Evolutionary conservation across 805 yeast species (phyloP).

Genomic region (Debaryomyces maramus): DNA sequence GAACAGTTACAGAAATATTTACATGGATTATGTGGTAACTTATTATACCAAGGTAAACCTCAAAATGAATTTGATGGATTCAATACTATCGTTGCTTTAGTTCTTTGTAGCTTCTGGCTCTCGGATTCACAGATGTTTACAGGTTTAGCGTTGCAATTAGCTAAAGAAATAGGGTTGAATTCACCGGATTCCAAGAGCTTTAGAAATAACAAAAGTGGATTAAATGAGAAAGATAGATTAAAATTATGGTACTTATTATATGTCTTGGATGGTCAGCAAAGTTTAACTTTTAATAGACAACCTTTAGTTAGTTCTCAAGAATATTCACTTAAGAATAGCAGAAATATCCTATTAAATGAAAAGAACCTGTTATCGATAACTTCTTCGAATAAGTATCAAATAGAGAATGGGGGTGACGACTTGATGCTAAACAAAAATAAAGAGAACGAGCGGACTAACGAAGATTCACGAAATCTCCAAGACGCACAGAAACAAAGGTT

Average conservation of each 20-base stretch:
- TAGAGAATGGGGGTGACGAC: not conserved
- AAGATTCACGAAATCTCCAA: constrained; percentile 1
- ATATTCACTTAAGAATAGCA: constrained; percentile 41
- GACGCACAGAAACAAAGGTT: constrained; percentile 13
- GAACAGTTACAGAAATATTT: constrained; percentile 28
- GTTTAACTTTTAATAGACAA: constrained; percentile 57
- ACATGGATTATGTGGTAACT: constrained; percentile 33
- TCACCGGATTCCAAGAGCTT: constrained; percentile 19
- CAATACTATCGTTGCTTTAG: constrained; percentile 61
- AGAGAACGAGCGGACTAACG: not conserved
- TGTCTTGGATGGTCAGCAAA: constrained; percentile 68
- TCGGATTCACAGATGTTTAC: constrained; percentile 64
- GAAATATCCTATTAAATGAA: constrained; percentile 31
- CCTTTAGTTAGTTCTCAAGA: constrained; percentile 54
- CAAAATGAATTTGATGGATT: constrained; percentile 49
- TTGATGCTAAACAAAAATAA: not conserved
- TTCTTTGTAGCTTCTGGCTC: constrained; percentile 69
- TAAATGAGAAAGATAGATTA: constrained; percentile 44
- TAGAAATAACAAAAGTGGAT: constrained; percentile 2
- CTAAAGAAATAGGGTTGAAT: constrained; percentile 52
- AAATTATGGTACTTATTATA: constrained; percentile 68
- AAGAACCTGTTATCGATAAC: constrained; percentile 1
- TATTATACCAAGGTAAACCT: constrained; percentile 39
- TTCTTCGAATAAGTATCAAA: not conserved
- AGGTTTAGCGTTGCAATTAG: constrained; percentile 66